Percentiles rank a stretch among this genome's conserved stretches.
These are phyloP conservation scores for Trichoderma cornu-damae DNA, from an alignment of 2,329 filamentous ascomycete genomes.

Conservation along the genomic window DNA sequence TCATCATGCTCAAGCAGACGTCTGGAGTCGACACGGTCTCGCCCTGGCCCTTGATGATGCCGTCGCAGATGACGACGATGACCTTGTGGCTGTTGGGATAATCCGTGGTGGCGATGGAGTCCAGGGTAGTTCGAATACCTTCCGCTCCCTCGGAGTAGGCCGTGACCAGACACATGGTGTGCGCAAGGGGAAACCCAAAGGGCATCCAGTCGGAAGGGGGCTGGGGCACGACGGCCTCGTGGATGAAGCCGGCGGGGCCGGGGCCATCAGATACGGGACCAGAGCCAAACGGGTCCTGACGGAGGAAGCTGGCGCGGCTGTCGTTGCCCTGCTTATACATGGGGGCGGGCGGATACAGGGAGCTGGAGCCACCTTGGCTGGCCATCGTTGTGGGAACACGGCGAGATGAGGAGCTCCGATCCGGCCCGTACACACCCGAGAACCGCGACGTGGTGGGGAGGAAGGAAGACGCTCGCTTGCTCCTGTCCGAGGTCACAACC, in stretches of 20 bases:
- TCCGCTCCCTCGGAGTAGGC: conserved; percentile 95
- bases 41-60: conserved; percentile 93
- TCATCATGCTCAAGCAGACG: conserved; percentile 88
- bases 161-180: conserved; percentile 90
- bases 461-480: conserved; percentile 78
- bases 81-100: conserved; percentile 99
- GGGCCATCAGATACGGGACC: conserved; percentile 61
- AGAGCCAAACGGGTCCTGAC: conserved; percentile 50
- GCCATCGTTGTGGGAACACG: conserved; percentile 86
- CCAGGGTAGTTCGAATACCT: conserved; percentile 85
- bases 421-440: conserved; percentile 79
- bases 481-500: conserved; percentile 61
- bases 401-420: conserved; percentile 49
- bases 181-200: conserved; percentile 89
- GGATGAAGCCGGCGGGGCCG: conserved; percentile 90
- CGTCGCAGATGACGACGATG: conserved; percentile 93
- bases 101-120: conserved; percentile 95
- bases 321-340: conserved; percentile 66
- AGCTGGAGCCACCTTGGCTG: conserved; percentile 72
- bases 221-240: conserved; percentile 91
- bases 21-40: conserved; percentile 85
- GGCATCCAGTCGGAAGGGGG: conserved; percentile 96
- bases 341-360: conserved; percentile 60
- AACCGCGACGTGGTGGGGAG: conserved; percentile 92
- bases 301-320: conserved; percentile 61